Percentiles rank a stretch among this genome's conserved stretches.
These are phyloP conservation scores for Mucuna pruriens DNA, from an alignment of 306 rosid species.

Conservation along the genomic window DNA sequence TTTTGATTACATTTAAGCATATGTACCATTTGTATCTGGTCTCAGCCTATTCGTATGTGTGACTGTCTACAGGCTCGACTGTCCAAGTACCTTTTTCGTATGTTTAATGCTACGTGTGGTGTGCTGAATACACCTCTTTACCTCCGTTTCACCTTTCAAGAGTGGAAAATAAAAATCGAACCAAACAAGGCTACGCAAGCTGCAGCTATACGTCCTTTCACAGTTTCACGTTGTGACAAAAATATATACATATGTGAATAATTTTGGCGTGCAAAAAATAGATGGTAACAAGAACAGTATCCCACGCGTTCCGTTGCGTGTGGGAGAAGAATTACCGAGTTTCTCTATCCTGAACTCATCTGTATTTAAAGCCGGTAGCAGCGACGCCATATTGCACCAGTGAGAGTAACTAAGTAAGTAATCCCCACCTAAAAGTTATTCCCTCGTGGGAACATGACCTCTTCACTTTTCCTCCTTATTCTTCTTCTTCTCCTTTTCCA, in stretches of 20 bases:
- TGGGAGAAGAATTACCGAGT: neutral
- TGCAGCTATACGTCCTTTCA: neutral
- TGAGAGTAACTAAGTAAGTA: too few relatives aligned
- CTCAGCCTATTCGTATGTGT: too few relatives aligned
- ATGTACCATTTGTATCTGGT: too few relatives aligned
- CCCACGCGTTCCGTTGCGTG: slow-evolving; percentile 38
- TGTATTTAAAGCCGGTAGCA: slow-evolving; percentile 30
- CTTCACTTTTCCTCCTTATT: neutral
- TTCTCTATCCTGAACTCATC: neutral
- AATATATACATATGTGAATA: too few relatives aligned
- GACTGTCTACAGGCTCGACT: too few relatives aligned
- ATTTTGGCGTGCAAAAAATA: neutral
- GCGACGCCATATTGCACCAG: neutral
- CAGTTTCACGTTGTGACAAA: too few relatives aligned
- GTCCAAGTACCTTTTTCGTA: too few relatives aligned
- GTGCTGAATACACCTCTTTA: neutral
- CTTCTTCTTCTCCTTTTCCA: neutral
- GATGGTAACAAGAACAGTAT: neutral
- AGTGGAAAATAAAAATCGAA: too few relatives aligned
- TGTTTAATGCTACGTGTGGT: too few relatives aligned
- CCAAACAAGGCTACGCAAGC: neutral
- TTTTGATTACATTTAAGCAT: too few relatives aligned
- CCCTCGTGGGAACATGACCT: slow-evolving; percentile 1
- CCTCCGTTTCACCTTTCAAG: neutral
- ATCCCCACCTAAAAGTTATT: neutral